Evolutionary conservation across 2,329 filamentous ascomycete genomes (phyloP).

Genomic region (Aspergillus sp.): DNA sequence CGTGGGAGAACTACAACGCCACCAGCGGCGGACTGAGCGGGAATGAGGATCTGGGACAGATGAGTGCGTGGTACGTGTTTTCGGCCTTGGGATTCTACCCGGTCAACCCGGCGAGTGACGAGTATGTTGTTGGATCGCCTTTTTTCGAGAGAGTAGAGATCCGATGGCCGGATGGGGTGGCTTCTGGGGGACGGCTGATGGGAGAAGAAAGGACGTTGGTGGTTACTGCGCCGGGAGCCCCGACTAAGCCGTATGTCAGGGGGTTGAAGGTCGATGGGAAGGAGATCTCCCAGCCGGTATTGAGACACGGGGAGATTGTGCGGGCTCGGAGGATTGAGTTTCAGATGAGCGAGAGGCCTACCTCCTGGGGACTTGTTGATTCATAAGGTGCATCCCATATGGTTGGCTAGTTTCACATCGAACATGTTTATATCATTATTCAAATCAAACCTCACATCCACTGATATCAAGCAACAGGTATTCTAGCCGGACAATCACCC

Average conservation of each 20-base stretch:
- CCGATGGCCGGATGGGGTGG: conserved; percentile 33
- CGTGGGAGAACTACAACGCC: conserved; percentile 46
- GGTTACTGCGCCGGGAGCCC: conserved; percentile 43
- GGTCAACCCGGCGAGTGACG: conserved; percentile 45
- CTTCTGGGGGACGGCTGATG: conserved; percentile 23
- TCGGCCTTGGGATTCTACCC: conserved; percentile 50
- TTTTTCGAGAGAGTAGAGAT: conserved; percentile 48
- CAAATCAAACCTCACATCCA: too few species aligned
- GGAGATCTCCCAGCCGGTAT: conserved; percentile 30
- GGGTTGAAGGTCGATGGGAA: conserved; percentile 43
- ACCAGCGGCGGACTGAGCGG: conserved; percentile 47
- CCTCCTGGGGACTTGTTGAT: conserved; percentile 22
- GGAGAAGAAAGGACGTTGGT: conserved; percentile 28
- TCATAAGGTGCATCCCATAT: too few species aligned
- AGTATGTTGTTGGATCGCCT: conserved; percentile 48
- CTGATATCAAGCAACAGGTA: too few species aligned
- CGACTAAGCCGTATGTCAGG: conserved; percentile 42
- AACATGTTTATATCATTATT: too few species aligned
- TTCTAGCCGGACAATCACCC: too few species aligned
- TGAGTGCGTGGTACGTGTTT: conserved; percentile 52
- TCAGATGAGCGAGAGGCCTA: conserved; percentile 46
- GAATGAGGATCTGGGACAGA: conserved; percentile 52
- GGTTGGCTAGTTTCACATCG: neutral
- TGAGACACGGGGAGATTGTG: conserved; percentile 44
- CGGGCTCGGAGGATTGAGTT: conserved; percentile 41